A percentile compares a stretch with the other conserved stretches of the same genome.
Conservation (phyloP, 257 asterid species). For the Nicotiana otophora region DNA sequence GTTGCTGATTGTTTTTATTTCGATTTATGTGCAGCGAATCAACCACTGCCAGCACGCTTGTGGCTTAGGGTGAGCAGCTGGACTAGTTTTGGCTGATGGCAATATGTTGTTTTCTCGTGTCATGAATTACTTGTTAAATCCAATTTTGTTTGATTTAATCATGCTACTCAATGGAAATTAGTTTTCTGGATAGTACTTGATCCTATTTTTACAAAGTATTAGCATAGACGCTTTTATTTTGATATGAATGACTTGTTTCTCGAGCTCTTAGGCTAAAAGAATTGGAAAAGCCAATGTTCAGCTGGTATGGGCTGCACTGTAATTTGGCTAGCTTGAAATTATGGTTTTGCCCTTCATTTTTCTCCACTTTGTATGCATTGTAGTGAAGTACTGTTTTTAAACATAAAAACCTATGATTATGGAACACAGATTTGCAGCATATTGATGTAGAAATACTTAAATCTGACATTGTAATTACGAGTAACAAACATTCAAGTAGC, state of each 20-base stretch:
- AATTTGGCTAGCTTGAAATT: neutral
- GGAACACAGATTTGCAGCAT: neutral
- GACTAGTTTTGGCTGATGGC: neutral
- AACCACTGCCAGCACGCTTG: conserved; percentile 85
- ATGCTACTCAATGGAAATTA: neutral
- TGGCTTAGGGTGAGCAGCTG: conserved; percentile 33
- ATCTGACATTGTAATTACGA: no score
- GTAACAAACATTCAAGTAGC: no score
- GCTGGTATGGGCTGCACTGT: neutral
- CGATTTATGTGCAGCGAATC: conserved; percentile 54
- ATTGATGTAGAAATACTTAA: neutral
- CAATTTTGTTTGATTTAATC: conserved; percentile 12
- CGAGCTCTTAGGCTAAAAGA: neutral
- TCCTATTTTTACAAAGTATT: neutral
- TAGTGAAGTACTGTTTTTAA: no score
- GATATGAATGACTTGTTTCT: neutral
- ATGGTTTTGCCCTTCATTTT: neutral
- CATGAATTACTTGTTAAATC: neutral
- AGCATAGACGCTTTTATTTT: neutral
- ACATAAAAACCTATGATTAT: neutral
- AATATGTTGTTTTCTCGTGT: neutral
- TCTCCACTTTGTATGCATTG: neutral
- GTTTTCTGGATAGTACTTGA: neutral
- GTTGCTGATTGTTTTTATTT: neutral
- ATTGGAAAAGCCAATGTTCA: neutral